These are phyloP conservation scores for Pseudoturritis turrita DNA, from an alignment of 345 rosid species.

Conservation along the genomic window DNA sequence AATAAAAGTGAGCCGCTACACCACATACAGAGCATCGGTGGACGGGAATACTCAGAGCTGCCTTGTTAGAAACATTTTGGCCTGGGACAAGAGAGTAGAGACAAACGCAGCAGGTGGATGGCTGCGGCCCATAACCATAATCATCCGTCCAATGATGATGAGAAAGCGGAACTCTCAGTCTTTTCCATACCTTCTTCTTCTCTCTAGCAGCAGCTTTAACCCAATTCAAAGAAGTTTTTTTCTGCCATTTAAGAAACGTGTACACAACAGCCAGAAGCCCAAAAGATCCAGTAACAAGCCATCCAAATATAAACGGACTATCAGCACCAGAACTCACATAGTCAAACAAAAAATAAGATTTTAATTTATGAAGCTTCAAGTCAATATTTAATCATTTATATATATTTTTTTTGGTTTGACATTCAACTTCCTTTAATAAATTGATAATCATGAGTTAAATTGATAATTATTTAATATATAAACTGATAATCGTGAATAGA, in stretches of 20 bases:
- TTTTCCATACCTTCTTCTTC: slow-evolving; percentile 53
- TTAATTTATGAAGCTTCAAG: too few relatives aligned
- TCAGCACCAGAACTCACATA: slow-evolving; percentile 33
- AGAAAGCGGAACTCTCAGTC: slow-evolving; percentile 53
- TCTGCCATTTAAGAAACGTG: slow-evolving; percentile 57
- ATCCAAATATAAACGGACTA: slow-evolving; percentile 41
- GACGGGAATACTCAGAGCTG: slow-evolving; percentile 37
- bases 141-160: slow-evolving; percentile 59
- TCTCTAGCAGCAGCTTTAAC: slow-evolving; percentile 60
- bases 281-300: slow-evolving; percentile 42
- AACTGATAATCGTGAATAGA: too few relatives aligned
- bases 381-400: too few relatives aligned
- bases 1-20: slow-evolving; percentile 59
- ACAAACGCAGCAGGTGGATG: slow-evolving; percentile 64
- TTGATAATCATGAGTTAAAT: too few relatives aligned
- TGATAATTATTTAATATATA: too few relatives aligned
- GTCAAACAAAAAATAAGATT: too few relatives aligned
- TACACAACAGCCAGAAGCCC: slow-evolving; percentile 42
- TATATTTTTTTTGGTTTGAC: too few relatives aligned
- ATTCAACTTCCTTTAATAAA: too few relatives aligned
- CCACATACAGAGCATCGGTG: slow-evolving; percentile 59
- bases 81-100: slow-evolving; percentile 43
- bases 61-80: slow-evolving; percentile 34
- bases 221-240: slow-evolving; percentile 48
- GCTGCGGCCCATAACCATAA: slow-evolving; percentile 38